Base-by-base conservation (phyloP, 164 flowering plant species). In the Magnolia officinalis region DNA sequence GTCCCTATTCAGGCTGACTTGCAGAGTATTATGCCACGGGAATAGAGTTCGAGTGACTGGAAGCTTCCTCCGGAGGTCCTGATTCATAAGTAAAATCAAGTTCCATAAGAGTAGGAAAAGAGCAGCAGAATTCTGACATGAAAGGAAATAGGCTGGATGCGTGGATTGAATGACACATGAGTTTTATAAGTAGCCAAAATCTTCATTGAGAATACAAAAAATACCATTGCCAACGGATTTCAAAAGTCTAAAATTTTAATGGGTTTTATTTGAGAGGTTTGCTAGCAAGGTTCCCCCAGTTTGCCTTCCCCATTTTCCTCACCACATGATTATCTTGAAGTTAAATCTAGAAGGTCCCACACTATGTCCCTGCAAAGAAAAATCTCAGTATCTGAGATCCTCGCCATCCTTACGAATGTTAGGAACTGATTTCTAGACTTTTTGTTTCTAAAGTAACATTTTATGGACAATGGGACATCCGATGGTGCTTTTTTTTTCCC, bases 11-110 rank as follows among this genome's bases (percentile, higher is more conserved):
- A 96, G 83, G 84, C 90, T 95, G 77, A 93, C 86, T 71, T 93
- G 99, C 79, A 87, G 52, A 2, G 98, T 87, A 80, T 92, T 92
- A 63, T 93, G 96, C 99, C 99, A 96, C 65, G 99, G 99, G 74
- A 96, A 96, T 73, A 91, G 80, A 59, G 99, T 96, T 18, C 99
- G 95, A 26, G 99, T 96, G 68, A 96, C 96, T 8, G 98, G 99
- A 77, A 96, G 96, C 87, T 92, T 96, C 78, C 99, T 92, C 67
- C 98, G 90, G 16, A 96, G 93, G 74, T 96, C 99, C 99, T 96
- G 92, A 80, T 88, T n/a, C 74, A 66, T 63, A 72, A 73, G 23
- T 1, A 37, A 67, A 21, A 14, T 6, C 13, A 16, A 55, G 14
- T 21, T 29, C 20, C 50, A 20, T 18, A 19, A 23, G n/a, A 2